These are phyloP conservation scores for Acer yangbiense DNA, from an alignment of 345 rosid species.

Conservation along the genomic window DNA sequence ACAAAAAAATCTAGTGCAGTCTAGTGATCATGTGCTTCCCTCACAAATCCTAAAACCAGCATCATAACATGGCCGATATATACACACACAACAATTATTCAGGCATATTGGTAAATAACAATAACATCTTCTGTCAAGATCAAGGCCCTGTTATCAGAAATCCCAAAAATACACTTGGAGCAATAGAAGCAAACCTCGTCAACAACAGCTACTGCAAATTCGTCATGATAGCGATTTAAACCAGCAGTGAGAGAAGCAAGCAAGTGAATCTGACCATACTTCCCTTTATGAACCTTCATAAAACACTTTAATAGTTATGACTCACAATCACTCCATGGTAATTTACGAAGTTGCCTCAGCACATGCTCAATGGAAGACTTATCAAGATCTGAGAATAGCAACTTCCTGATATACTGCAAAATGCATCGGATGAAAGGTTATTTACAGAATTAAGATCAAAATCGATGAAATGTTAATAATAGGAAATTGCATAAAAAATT, in stretches of 20 bases:
- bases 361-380: slow-evolving; percentile 90
- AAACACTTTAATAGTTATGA: slow-evolving; percentile 92
- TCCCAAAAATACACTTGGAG: not conserved
- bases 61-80: not conserved
- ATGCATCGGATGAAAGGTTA: slow-evolving; percentile 5
- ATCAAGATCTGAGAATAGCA: slow-evolving; percentile 95
- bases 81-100: not conserved
- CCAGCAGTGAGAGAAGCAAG: slow-evolving; percentile 98
- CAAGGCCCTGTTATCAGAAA: not conserved
- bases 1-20: not conserved
- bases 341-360: slow-evolving; percentile 93
- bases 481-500: not conserved
- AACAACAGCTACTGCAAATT: slow-evolving; percentile 91
- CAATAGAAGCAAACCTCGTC: slow-evolving; percentile 76
- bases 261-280: slow-evolving; percentile 96
- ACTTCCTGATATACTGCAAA: slow-evolving; percentile 86
- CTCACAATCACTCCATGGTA: slow-evolving; percentile 96
- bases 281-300: slow-evolving; percentile 97
- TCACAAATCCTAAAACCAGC: not conserved
- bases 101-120: not conserved
- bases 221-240: slow-evolving; percentile 97
- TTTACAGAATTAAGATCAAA: slow-evolving; percentile 16
- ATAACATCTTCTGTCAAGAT: not conserved
- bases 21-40: not conserved
- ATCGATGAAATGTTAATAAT: not conserved